Percentiles rank a stretch among this genome's conserved stretches.
Conservation (phyloP, 225 moss, liverwort and hornwort genomes). For the Lunularia cruciata region DNA sequence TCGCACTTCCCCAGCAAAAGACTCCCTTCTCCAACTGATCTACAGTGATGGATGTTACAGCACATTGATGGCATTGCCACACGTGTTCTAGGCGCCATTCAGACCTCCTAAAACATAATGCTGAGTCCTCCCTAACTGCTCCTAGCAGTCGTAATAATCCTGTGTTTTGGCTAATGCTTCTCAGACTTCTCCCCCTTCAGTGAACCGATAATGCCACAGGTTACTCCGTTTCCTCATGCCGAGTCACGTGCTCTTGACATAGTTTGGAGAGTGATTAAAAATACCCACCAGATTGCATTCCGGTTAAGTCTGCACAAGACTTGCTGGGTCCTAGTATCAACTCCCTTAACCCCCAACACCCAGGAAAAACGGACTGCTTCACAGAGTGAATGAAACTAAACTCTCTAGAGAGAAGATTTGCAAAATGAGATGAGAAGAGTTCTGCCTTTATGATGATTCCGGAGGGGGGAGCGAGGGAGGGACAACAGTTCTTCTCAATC, state of each 20-base stretch:
- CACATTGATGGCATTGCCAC: conserved; percentile 7
- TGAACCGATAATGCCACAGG: background rate
- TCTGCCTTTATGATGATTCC: conserved; percentile 1
- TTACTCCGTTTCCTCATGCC: conserved; percentile 16
- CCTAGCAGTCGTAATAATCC: background rate
- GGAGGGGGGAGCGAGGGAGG: too few species aligned
- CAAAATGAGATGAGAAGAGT: background rate
- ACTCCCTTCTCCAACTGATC: conserved; percentile 6
- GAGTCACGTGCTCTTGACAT: conserved; percentile 13
- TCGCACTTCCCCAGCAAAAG: conserved; percentile 15
- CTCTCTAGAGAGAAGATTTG: background rate
- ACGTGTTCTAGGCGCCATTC: background rate
- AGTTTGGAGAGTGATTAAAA: conserved; percentile 8
- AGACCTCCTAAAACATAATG: background rate
- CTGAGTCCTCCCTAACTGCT: background rate
- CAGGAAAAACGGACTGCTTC: conserved; percentile 7
- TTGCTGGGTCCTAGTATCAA: conserved; percentile 4
- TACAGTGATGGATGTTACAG: conserved; percentile 12
- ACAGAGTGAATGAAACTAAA: too few species aligned
- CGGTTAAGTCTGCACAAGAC: conserved; percentile 14
- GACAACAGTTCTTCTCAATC: background rate
- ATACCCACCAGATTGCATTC: background rate
- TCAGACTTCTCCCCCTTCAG: background rate
- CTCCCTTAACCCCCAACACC: conserved; percentile 17
- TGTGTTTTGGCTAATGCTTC: background rate